Evolutionary conservation across 1,139 yeast species (phyloP).

Genomic region (Kurtzmaniella natalensis): DNA sequence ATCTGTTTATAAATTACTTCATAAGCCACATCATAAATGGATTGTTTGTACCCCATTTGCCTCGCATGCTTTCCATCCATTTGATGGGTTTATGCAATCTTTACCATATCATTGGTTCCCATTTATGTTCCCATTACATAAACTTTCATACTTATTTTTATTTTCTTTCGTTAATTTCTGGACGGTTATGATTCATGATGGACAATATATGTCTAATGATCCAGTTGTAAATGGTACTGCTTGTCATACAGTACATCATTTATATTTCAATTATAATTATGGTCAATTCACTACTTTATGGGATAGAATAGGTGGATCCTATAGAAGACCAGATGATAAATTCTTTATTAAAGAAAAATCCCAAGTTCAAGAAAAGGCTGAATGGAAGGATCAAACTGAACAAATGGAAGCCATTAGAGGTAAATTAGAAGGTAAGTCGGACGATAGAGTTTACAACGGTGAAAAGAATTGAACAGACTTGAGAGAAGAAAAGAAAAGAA

Average conservation of each 20-base stretch:
- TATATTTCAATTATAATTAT: conserved; percentile 94
- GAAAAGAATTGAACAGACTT: too few relatives aligned
- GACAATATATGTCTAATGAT: conserved; percentile 88
- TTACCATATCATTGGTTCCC: conserved; percentile 92
- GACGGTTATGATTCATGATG: conserved; percentile 99
- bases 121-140: conserved; percentile 86
- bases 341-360: conserved; percentile 65
- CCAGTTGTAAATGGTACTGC: conserved; percentile 97
- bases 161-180: conserved; percentile 93
- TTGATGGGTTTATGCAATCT: conserved; percentile 91
- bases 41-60: conserved; percentile 98
- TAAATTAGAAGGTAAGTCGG: conserved; percentile 70
- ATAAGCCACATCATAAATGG: conserved; percentile 99
- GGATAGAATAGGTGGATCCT: conserved; percentile 94
- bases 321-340: conserved; percentile 87
- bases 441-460: conserved; percentile 42
- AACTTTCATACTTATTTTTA: conserved; percentile 70
- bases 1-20: conserved; percentile 72
- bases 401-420: conserved; percentile 79
- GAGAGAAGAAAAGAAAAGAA: too few relatives aligned
- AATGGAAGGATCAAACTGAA: conserved; percentile 70
- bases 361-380: conserved; percentile 36
- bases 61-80: conserved; percentile 97
- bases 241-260: conserved; percentile 94
- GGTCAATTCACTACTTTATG: conserved; percentile 97